A percentile compares a stretch with the other conserved stretches of the same genome.
Evolutionary conservation across 139 green algal species (phyloP).

Genomic region (Chlorokybus atmophyticus): DNA sequence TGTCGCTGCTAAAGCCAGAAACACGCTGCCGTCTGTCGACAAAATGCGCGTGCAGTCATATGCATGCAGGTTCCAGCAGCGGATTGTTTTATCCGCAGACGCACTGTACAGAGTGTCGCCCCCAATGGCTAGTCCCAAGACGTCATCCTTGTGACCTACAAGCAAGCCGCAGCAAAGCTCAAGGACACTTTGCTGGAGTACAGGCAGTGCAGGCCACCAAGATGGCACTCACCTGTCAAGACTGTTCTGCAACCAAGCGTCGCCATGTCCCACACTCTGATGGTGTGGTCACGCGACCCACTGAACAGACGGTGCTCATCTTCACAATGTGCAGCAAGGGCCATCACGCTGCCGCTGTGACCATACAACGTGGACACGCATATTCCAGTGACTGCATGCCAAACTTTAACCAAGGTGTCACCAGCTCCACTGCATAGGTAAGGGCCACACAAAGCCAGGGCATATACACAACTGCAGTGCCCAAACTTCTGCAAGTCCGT

Average conservation of each 20-base stretch:
- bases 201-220: too few species aligned
- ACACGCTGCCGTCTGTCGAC: conserved; percentile 5
- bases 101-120: conserved; percentile 15
- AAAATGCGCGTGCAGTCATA: conserved; percentile 23
- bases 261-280: conserved; percentile 76
- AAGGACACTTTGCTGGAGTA: too few species aligned
- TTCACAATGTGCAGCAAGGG: conserved; percentile 42
- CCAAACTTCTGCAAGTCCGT: conserved; percentile 10
- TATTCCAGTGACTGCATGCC: conserved; percentile 9
- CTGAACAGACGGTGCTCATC: neutral
- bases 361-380: conserved; percentile 22
- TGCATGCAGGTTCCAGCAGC: conserved; percentile 18
- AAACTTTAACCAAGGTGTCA: conserved; percentile 27
- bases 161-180: too few species aligned
- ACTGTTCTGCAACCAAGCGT: conserved; percentile 58
- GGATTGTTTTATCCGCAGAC: conserved; percentile 17
- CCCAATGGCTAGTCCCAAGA: conserved; percentile 40
- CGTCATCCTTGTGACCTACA: conserved; percentile 65
- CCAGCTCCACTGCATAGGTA: conserved; percentile 23
- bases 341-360: conserved; percentile 70
- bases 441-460: conserved; percentile 6
- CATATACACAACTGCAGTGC: conserved; percentile 22
- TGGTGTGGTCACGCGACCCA: conserved; percentile 62
- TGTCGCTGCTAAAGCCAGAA: conserved; percentile 17
- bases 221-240: too few species aligned